Conservation (phyloP, 177 flowering plant genomes). For the Vitis hybrid region DNA sequence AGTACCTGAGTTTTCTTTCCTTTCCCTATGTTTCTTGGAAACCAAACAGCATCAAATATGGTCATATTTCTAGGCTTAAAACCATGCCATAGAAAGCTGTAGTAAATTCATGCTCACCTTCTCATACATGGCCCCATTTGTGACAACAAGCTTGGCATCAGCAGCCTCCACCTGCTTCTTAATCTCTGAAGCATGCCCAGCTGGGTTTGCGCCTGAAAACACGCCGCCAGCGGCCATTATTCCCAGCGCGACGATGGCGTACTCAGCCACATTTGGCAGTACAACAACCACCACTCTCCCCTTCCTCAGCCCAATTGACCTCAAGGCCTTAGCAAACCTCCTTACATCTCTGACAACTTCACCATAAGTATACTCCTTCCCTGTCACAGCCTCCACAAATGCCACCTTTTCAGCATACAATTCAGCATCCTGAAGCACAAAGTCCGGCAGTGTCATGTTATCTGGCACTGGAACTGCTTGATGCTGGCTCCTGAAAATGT, state of each 20-base stretch:
- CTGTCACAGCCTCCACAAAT: constrained; percentile 70
- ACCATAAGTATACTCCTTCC: constrained; percentile 60
- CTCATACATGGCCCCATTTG: constrained; percentile 53
- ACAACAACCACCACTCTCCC: constrained; percentile 78
- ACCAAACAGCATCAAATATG: no score
- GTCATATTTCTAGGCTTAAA: no score
- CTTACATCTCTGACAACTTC: constrained; percentile 55
- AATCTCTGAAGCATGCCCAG: constrained; percentile 68
- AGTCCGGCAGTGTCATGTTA: constrained; percentile 74
- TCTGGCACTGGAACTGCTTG: constrained; percentile 69
- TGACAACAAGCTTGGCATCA: constrained; percentile 70
- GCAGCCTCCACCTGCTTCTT: constrained; percentile 78
- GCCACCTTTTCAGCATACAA: constrained; percentile 72
- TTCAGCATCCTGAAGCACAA: constrained; percentile 75
- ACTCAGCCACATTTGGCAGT: constrained; percentile 88
- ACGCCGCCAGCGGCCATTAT: constrained; percentile 95
- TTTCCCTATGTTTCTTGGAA: no score
- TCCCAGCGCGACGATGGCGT: constrained; percentile 74
- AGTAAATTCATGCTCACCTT: constrained; percentile 45
- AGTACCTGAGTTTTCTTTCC: no score
- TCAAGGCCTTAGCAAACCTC: constrained; percentile 77
- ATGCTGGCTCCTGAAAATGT: constrained; percentile 66
- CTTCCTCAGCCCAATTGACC: constrained; percentile 72
- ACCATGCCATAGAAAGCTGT: not conserved
- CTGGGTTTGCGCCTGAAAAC: constrained; percentile 88